Percentiles rank a stretch among this genome's conserved stretches.
Conservation (phyloP, 2,329 filamentous ascomycete genomes). For the Dendrostoma leiphaemia region DNA sequence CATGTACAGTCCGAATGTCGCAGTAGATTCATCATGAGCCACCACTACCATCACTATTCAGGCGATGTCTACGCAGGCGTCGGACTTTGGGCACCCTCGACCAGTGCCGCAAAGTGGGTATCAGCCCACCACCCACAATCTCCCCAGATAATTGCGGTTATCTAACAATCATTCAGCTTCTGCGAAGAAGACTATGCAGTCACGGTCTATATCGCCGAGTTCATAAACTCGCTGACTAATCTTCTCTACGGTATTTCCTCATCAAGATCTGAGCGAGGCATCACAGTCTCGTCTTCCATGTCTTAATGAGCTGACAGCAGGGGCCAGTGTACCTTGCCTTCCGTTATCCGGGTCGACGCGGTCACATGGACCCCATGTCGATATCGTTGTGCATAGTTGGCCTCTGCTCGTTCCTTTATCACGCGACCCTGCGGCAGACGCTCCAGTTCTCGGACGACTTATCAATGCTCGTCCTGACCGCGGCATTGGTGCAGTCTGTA, state of each 20-base stretch:
- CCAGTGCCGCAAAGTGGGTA: constrained; percentile 32
- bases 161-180: constrained; percentile 22
- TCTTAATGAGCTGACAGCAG: neutral
- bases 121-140: constrained; percentile 9
- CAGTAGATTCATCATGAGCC: too few relatives aligned
- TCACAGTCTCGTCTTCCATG: too few relatives aligned
- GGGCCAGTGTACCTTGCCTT: constrained; percentile 1
- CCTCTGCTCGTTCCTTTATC: constrained; percentile 40
- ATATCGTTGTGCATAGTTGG: constrained; percentile 39
- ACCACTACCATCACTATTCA: constrained; percentile 26
- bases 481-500: constrained; percentile 49
- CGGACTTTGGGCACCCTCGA: constrained; percentile 28
- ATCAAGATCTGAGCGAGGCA: too few relatives aligned
- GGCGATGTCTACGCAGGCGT: constrained; percentile 24
- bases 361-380: constrained; percentile 40
- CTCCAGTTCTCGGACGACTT: constrained; percentile 53
- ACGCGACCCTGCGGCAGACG: constrained; percentile 41
- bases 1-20: too few relatives aligned
- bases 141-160: neutral
- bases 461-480: constrained; percentile 54
- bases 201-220: constrained; percentile 9
- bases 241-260: neutral
- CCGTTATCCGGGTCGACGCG: constrained; percentile 27
- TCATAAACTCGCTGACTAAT: constrained; percentile 5
- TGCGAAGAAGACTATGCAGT: constrained; percentile 25